Conservation (phyloP, 306 rosid species). For the Macrotyloma uniflorum region DNA sequence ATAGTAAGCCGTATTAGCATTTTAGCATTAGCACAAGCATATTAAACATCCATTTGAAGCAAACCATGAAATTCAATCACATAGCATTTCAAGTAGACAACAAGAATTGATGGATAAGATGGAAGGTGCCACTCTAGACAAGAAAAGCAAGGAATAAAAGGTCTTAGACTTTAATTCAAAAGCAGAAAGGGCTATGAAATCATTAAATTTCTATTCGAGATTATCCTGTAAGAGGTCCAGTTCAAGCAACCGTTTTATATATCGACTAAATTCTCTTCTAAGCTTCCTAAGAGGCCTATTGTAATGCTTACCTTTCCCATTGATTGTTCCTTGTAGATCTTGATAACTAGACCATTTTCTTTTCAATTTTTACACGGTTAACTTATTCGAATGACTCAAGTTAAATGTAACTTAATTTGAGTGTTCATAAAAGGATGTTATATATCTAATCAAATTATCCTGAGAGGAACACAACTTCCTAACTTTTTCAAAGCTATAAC, state of each 20-base stretch:
- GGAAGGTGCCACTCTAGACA: too few species aligned
- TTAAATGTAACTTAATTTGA: neutral
- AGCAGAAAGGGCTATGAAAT: too few species aligned
- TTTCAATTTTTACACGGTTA: neutral
- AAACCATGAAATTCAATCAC: too few species aligned
- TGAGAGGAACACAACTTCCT: neutral
- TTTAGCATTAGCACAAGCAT: too few species aligned
- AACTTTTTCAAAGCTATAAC: neutral
- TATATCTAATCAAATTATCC: neutral
- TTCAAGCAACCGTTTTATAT: neutral
- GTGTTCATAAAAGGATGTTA: neutral
- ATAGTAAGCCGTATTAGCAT: too few species aligned
- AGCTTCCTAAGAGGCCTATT: conserved; percentile 4
- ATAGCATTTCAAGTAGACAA: too few species aligned
- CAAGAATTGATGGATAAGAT: too few species aligned
- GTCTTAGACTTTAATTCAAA: too few species aligned
- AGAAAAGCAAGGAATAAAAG: too few species aligned
- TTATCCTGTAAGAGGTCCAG: conserved; percentile 20
- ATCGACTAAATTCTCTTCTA: conserved; percentile 15
- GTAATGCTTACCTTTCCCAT: neutral
- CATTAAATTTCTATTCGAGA: conserved; percentile 12
- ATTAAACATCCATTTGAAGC: too few species aligned
- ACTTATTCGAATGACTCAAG: neutral
- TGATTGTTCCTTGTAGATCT: too few species aligned
- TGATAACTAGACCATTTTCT: conserved; percentile 23